Evolutionary conservation across 345 rosid genomes (phyloP), one percentile per base, ranked within the genome.

Genomic region (Lepidium sativum): DNA sequence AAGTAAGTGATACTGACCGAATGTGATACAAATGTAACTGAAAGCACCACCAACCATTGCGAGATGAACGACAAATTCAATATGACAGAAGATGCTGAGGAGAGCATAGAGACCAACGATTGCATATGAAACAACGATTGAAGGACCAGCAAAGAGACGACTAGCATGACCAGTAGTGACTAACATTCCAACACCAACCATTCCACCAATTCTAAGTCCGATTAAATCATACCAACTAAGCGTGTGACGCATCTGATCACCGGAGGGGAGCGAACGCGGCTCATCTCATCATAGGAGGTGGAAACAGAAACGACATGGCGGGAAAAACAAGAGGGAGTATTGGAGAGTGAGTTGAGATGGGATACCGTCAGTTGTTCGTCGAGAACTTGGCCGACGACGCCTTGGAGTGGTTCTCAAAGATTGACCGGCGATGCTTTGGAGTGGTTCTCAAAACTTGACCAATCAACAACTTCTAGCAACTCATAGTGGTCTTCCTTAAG

Each of bases 21-120:
- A 89, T 7, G 97, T 87, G 82, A 85, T 83, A 18, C 98, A 84
- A 70, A 92, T 80, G 75, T 89, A 92, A 72, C 92, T 87, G 81
- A 89, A 92, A 41, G 98, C 91, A 20, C 98, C 98, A 54, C 98
- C 98, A 42, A 97, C 98, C n/a, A 92, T 89, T n/a, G 97, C 97
- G 74, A 92, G 80, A 15, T 87, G 91, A 38, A 92, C 98, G 63
- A 97, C 98, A 73, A 92, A 92, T 67, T 92, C 98, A 13, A 97
- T 92, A 84, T 92, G 89, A 70, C 98, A 92, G 73, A 92, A 85
- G 68, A 95, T 92, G 34, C 97, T 89, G 76, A 92, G 95, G 18
- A 89, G 87, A 48, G 98, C 92, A 67, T 95, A 89, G 67, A 92
- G 61, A 1, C 98, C 98, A 18, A 96, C 91, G 79, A 89, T 85